Evolutionary conservation across 345 rosid genomes (phyloP).

Genomic region (Odontarrhena argentea): DNA sequence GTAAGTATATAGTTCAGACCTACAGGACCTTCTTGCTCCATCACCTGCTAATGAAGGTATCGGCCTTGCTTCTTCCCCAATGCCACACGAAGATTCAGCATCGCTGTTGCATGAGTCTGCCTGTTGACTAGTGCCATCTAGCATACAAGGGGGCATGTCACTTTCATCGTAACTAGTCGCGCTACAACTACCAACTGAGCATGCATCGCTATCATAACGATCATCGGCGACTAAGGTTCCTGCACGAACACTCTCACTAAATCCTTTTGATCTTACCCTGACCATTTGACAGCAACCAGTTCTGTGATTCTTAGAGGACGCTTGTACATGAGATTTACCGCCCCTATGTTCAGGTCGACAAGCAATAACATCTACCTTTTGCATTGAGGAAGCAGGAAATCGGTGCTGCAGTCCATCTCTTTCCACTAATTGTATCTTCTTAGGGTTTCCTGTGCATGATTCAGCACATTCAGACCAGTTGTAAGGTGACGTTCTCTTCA

Average conservation of each 20-base stretch:
- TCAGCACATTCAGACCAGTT: conserved; percentile 44
- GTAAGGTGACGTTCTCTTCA: conserved; percentile 50
- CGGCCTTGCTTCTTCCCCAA: conserved; percentile 34
- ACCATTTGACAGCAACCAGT: conserved; percentile 44
- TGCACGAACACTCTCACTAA: conserved; percentile 34
- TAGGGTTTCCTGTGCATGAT: conserved; percentile 47
- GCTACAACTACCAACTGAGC: conserved; percentile 85
- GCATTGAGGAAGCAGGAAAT: conserved; percentile 25
- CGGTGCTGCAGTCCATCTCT: conserved; percentile 32
- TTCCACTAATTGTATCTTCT: conserved; percentile 43
- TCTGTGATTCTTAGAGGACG: conserved; percentile 36
- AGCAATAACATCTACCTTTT: conserved; percentile 54
- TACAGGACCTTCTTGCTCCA: conserved; percentile 57
- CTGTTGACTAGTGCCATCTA: conserved; percentile 40
- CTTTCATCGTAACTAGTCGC: conserved; percentile 38
- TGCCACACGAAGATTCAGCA: conserved; percentile 49
- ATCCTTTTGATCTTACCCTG: conserved; percentile 47
- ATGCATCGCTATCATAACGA: conserved; percentile 47
- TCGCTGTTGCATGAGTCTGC: conserved; percentile 51
- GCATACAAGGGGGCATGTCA: conserved; percentile 38
- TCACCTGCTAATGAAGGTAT: conserved; percentile 41
- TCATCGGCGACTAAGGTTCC: conserved; percentile 40
- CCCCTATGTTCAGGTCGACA: conserved; percentile 42
- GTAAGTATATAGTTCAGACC: conserved; percentile 68
- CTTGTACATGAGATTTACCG: conserved; percentile 34